These are phyloP conservation scores for rapeseed (Brassica napus) DNA, from an alignment of 345 rosid genomes.

Conservation along the genomic window Da-Ae NC_063449.1:43064501-43065000, in stretches of 20 bases:
- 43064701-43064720: neutral
- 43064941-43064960: too few species aligned
- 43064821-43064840: neutral
- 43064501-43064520: slow-evolving; percentile 35
- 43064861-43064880: neutral
- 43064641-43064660: neutral
- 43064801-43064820: neutral
- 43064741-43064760: neutral
- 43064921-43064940: too few species aligned
- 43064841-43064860: neutral
- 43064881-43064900: neutral
- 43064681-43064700: neutral
- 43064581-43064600: slow-evolving; percentile 27
- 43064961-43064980: too few species aligned
- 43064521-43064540: slow-evolving; percentile 2
- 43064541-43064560: slow-evolving; percentile 10
- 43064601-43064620: slow-evolving; percentile 10
- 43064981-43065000: too few species aligned
- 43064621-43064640: slow-evolving; percentile 7
- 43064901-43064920: neutral
- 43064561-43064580: slow-evolving; percentile 22
- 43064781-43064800: neutral
- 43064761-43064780: neutral
- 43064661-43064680: slow-evolving; percentile 23
- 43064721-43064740: neutral